phyloP scores from a whole-genome alignment of 2,329 filamentous ascomycete species.

The Ceratocystis smalleyi region DNA sequence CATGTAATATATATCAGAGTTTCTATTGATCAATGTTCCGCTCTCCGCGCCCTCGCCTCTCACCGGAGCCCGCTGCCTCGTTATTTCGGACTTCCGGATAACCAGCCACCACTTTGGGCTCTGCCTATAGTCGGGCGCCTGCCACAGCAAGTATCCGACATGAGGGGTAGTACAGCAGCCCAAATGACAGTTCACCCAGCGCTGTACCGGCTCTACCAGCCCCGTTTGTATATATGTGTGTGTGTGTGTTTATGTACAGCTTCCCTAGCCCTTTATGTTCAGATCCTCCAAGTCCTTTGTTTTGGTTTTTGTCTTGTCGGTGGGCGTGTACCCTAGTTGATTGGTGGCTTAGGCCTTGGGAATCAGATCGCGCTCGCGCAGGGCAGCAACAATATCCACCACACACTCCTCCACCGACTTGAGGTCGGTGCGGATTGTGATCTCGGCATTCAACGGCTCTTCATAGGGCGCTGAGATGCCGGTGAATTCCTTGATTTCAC shows the following conservation, averaged over 20 bases:
- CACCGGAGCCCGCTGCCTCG: neutral
- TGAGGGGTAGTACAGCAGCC: neutral
- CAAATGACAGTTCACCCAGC: neutral
- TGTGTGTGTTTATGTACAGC: slow-evolving; percentile 1
- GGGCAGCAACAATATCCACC: slow-evolving; percentile 63
- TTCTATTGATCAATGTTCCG: neutral
- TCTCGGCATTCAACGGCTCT: slow-evolving; percentile 69
- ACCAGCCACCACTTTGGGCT: neutral
- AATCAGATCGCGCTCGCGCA: slow-evolving; percentile 46
- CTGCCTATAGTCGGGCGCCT: neutral
- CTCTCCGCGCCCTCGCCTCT: neutral
- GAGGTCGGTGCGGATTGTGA: slow-evolving; percentile 71
- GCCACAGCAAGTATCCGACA: neutral
- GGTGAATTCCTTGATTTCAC: slow-evolving; percentile 94
- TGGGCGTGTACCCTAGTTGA: no score
- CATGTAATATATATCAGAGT: neutral
- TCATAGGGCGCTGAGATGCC: slow-evolving; percentile 93
- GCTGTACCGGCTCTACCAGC: neutral
- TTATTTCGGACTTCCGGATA: slow-evolving; percentile 13
- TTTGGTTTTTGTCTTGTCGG: neutral
- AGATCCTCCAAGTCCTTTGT: neutral
- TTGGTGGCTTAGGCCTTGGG: slow-evolving; percentile 7
- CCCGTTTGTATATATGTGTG: neutral
- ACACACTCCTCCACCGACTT: slow-evolving; percentile 80
- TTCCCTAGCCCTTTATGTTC: neutral